Evolutionary conservation across 305 asterid species (phyloP), one percentile per base, ranked within the genome.

Genomic region (Fraxinus platypoda): DNA sequence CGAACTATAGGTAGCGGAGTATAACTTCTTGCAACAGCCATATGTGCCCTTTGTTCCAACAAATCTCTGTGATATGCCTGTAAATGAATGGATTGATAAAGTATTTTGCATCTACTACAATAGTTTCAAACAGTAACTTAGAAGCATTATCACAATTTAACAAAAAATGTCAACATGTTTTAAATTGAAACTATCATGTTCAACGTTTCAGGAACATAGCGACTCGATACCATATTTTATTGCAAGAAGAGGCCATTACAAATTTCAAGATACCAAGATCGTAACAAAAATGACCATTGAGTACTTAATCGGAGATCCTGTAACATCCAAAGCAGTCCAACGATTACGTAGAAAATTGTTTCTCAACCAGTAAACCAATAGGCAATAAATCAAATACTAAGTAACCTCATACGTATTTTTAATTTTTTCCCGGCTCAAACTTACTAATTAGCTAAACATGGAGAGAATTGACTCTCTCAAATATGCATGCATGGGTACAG

Each of bases 31-130:
- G 76, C 41, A 66, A 35, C 68, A 76, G 90, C 89, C 89, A 84
- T 23, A 70, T 80, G 94, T 76, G 93, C 93, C 86, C 87, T 88
- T 82, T 87, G 91, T 84, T 89, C 94, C 88, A 92, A 85, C 79
- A 94, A 80, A 80, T 90, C 97, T 83, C 97, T 88, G 88, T 96
- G 99, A 88, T 94, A 96, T 74, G 91, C 92, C 99, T 94, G 95
- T 70, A 85, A 81, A 83, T 73, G 57, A 59, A 76, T 75, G 49
- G 59, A 73, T 83, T 68, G 74, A 5, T 28, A 74, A 52, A 7
- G 12, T 57, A 57, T 19, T 33, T 11, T 49, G 31, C 19, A 19
- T n/a, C 33, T 3, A 23, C 11, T 12, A 30, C 17, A 66, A 37
- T 9, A 12, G 38, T 6, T 71, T 13, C 8, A 30, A 5, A 31